Base-by-base conservation (phyloP, 345 rosid species). In the Citrus glauca region DNA sequence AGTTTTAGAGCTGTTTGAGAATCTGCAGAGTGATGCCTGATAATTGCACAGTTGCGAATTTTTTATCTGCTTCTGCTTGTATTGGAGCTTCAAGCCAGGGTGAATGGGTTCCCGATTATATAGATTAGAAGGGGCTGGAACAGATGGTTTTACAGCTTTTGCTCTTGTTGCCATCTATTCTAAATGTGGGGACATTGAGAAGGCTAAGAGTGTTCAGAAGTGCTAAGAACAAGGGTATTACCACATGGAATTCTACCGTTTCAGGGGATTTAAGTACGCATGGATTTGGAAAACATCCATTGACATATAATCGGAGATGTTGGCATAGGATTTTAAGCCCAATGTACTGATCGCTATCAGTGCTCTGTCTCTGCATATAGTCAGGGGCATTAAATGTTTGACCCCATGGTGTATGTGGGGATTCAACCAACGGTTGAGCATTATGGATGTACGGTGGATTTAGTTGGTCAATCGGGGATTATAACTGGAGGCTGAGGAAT, bases 131-230 rank as follows among this genome's bases (percentile, higher is more conserved):
- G 80, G 80, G 77, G 73, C 88, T 79, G 69, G 14, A 37, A 70
- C 78, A 66, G 83, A 81, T 24, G 87, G 83, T 48, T 83, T 81
- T 77, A 38, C 87, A 35, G 90, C 87, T 42, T 42, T 89, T 37
- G 88, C 89, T 37, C 80, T 88, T 64, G 87, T 88, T 59, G 92
- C 87, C 70, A 88, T 85, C 92, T 84, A 85, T 40, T 85, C 90
- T 0, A 88, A 88, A 69, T 91, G 92, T 56, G 89, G 89, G 77
- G 81, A 78, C 71, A 82, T 88, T 33, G 86, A 80, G 50, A 88
- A 84, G 86, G 89, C 90, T 83, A 68, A 82, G n/a, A 69, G 85
- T 89, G 77, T 88, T 89, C 62, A 77, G 77, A 81, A 84, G 60
- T 19, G 74, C 81, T 76, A 65, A 27, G 30, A 32, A 32, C 77